phyloP scores from a whole-genome alignment of 2,329 filamentous ascomycete species.

The Sclerotinia sclerotiorum region DNA sequence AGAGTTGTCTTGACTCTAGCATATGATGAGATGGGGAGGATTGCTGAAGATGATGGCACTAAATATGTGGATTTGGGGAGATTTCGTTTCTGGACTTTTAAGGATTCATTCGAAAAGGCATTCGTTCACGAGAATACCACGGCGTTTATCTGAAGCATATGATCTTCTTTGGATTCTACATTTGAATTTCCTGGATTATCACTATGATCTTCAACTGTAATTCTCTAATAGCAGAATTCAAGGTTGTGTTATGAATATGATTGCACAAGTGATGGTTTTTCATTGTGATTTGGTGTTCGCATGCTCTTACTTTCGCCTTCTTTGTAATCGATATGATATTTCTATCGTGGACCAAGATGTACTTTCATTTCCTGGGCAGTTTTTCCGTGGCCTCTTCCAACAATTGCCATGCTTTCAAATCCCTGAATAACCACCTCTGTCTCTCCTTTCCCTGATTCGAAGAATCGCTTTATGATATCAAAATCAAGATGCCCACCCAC shows the following conservation, averaged over 20 bases:
- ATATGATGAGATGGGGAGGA: conserved; percentile 8
- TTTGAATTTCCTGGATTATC: conserved; percentile 2
- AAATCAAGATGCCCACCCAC: background rate
- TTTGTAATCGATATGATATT: background rate
- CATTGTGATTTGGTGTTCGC: background rate
- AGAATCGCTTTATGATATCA: background rate
- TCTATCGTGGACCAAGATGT: background rate
- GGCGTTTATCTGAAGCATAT: conserved; percentile 14
- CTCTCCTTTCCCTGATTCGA: background rate
- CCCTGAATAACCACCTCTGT: background rate
- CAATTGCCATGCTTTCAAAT: background rate
- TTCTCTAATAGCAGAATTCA: background rate
- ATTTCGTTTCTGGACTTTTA: conserved; percentile 8
- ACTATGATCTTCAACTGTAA: background rate
- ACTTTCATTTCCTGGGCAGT: background rate
- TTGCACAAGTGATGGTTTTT: background rate
- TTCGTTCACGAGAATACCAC: conserved; percentile 13
- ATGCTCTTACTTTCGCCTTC: background rate
- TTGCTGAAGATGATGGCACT: conserved; percentile 6
- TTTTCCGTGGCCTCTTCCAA: background rate
- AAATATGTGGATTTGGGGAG: conserved; percentile 2
- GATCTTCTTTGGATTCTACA: conserved; percentile 7
- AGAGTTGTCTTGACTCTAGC: conserved; percentile 1
- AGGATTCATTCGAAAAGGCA: background rate
- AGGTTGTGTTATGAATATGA: background rate